These are phyloP conservation scores for Pelargonium citronellum DNA, from an alignment of 441 rosid species.

Conservation along the genomic window DNA sequence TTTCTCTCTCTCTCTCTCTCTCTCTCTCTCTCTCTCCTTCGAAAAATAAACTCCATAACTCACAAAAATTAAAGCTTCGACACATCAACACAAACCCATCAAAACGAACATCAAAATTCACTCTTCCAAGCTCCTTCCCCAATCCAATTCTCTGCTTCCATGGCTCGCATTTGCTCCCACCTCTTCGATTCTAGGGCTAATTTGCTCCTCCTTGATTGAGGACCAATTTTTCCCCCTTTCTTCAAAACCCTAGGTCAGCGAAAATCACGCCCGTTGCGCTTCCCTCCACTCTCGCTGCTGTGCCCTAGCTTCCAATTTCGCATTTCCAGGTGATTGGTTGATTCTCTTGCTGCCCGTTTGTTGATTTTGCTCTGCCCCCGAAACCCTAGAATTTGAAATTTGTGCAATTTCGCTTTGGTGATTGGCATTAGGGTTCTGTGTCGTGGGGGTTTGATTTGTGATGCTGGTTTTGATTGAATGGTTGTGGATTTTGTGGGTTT, in stretches of 20 bases:
- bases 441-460: background rate
- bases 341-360: background rate
- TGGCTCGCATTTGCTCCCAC: background rate
- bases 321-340: background rate
- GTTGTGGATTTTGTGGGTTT: background rate
- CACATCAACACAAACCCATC: background rate
- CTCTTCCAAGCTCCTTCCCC: background rate
- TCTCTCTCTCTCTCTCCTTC: background rate
- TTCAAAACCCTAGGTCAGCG: slow-evolving; percentile 6
- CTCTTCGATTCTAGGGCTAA: background rate
- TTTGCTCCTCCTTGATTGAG: background rate
- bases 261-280: background rate
- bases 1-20: background rate
- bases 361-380: background rate
- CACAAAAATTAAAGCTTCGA: background rate
- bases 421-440: background rate
- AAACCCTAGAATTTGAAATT: slow-evolving; percentile 4
- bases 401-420: background rate
- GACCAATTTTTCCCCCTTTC: background rate
- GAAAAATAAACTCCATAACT: background rate
- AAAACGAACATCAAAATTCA: slow-evolving; percentile 3
- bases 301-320: slow-evolving; percentile 5
- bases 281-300: background rate
- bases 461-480: background rate
- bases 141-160: slow-evolving; percentile 1